These are phyloP conservation scores for Suillus placidus DNA, from an alignment of 768 basidiomycete genomes.

Conservation along the genomic window DNA sequence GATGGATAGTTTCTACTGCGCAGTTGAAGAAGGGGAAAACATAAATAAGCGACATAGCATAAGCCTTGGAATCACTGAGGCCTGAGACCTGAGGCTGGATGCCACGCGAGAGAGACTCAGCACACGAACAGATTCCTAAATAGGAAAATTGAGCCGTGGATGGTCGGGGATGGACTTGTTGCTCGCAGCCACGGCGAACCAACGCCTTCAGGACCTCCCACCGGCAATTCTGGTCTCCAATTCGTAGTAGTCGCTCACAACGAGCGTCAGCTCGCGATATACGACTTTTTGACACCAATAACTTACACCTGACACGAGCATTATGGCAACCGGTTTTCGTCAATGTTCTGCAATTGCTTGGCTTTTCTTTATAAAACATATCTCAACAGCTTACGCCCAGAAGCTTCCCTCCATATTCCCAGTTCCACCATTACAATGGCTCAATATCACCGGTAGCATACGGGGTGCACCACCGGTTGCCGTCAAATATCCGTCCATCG, in stretches of 20 bases:
- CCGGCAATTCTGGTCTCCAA: conserved; percentile 13
- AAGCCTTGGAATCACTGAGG: neutral
- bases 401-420: conserved; percentile 54
- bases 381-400: conserved; percentile 40
- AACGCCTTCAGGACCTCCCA: conserved; percentile 13
- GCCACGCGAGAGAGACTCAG: conserved; percentile 12
- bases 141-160: conserved; percentile 10
- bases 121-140: conserved; percentile 6
- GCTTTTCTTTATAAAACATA: conserved; percentile 18
- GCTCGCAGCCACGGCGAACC: conserved; percentile 14
- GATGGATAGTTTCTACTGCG: neutral
- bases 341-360: conserved; percentile 18
- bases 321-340: conserved; percentile 14
- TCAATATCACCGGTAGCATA: conserved; percentile 65
- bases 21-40: neutral
- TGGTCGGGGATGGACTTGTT: conserved; percentile 11
- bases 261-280: conserved; percentile 30
- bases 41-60: neutral
- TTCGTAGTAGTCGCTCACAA: conserved; percentile 24
- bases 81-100: no score
- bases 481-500: conserved; percentile 73
- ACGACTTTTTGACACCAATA: conserved; percentile 23
- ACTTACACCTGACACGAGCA: conserved; percentile 27
- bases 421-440: conserved; percentile 53
- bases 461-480: conserved; percentile 58